These are phyloP conservation scores for Calonectria naviculata DNA, from an alignment of 2,329 filamentous ascomycete genomes.

Conservation along the genomic window DNA sequence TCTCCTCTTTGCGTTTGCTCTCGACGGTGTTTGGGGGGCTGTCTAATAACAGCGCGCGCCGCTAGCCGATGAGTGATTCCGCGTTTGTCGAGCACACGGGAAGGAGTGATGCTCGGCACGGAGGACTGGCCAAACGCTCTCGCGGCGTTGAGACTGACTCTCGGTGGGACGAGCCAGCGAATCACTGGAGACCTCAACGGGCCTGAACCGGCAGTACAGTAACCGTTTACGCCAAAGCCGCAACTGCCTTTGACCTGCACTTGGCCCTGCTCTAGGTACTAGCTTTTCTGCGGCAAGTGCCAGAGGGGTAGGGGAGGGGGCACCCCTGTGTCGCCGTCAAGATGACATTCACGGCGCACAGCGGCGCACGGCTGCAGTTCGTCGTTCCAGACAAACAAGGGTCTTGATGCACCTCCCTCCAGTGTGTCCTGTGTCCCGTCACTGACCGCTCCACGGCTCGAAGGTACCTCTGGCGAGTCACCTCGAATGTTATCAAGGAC, in stretches of 20 bases:
- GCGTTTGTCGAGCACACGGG: slow-evolving; percentile 18
- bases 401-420: neutral
- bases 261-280: neutral
- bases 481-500: neutral
- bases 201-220: slow-evolving; percentile 1
- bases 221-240: slow-evolving; percentile 1
- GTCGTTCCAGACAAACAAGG: slow-evolving; percentile 15
- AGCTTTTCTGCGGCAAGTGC: neutral
- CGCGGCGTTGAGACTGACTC: slow-evolving; percentile 5
- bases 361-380: slow-evolving; percentile 25
- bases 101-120: neutral
- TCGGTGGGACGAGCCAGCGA: slow-evolving; percentile 8
- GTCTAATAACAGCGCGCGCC: slow-evolving; percentile 47
- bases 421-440: neutral
- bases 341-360: slow-evolving; percentile 31
- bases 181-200: slow-evolving; percentile 14
- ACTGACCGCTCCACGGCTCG: neutral
- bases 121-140: slow-evolving; percentile 1
- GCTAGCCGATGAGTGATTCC: slow-evolving; percentile 26
- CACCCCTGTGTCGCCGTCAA: slow-evolving; percentile 16
- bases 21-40: slow-evolving; percentile 32
- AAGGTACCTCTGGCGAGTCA: neutral
- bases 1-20: neutral
- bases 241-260: neutral
- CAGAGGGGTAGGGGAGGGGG: slow-evolving; percentile 9